Conservation (phyloP, 495 filamentous ascomycete species). For the Talaromyces liani region DNA sequence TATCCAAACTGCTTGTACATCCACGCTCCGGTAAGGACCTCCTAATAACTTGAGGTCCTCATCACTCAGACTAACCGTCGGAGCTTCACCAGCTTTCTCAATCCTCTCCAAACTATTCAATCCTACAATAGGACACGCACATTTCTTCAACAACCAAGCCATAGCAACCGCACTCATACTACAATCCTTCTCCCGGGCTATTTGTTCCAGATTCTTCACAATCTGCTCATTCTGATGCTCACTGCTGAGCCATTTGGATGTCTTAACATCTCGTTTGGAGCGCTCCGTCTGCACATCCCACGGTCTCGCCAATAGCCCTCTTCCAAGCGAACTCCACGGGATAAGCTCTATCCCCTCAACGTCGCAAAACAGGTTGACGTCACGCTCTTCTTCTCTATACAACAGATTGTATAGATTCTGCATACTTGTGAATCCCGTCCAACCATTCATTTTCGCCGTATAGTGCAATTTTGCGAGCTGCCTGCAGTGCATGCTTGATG, state of each 20-base stretch:
- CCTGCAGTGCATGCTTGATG: too few species aligned
- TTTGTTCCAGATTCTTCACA: slow-evolving; percentile 45
- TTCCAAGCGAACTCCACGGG: slow-evolving; percentile 53
- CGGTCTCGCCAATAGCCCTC: slow-evolving; percentile 45
- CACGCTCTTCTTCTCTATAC: slow-evolving; percentile 66
- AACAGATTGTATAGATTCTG: slow-evolving; percentile 63
- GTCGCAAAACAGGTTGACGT: slow-evolving; percentile 61
- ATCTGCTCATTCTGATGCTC: slow-evolving; percentile 30
- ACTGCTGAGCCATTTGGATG: slow-evolving; percentile 33
- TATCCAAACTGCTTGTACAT: too few species aligned
- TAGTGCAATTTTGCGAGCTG: slow-evolving; percentile 19
- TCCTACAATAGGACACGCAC: slow-evolving; percentile 53
- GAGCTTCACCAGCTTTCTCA: slow-evolving; percentile 42
- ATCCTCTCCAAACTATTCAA: slow-evolving; percentile 49
- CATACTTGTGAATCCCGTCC: slow-evolving; percentile 66
- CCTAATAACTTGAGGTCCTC: too few species aligned
- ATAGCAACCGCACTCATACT: slow-evolving; percentile 55
- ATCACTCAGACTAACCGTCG: slow-evolving; percentile 31
- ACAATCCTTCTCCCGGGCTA: slow-evolving; percentile 48
- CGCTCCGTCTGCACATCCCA: slow-evolving; percentile 13
- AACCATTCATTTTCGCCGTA: slow-evolving; percentile 45
- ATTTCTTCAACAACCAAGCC: slow-evolving; percentile 48
- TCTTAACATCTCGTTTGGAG: slow-evolving; percentile 20
- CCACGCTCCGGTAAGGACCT: too few species aligned
- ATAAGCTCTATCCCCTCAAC: slow-evolving; percentile 61